Evolutionary conservation across 1,139 yeast species (phyloP), one percentile per base, ranked within the genome.

Genomic region (Groenewaldozyma sp.): DNA sequence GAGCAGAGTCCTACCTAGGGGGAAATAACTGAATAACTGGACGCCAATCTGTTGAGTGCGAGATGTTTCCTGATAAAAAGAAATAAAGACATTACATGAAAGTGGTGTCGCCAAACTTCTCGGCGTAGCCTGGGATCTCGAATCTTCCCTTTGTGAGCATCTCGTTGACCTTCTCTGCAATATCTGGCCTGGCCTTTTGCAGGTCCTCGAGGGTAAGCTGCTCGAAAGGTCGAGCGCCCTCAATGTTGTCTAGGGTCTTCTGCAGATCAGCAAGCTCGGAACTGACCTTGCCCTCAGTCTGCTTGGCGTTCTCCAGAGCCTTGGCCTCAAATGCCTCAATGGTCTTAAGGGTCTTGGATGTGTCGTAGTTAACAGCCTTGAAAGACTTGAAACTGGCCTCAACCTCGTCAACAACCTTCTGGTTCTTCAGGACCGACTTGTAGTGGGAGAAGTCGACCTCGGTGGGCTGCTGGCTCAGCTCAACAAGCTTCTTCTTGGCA

Each of bases 41-140:
- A n/a, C n/a, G n/a, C n/a, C n/a, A n/a, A n/a, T n/a, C n/a, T n/a
- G n/a, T n/a, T n/a, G n/a, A n/a, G n/a, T n/a, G n/a, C n/a, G n/a
- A n/a, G n/a, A n/a, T n/a, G n/a, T n/a, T n/a, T n/a, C n/a, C n/a
- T n/a, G n/a, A n/a, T n/a, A n/a, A n/a, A n/a, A n/a, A n/a, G n/a
- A n/a, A n/a, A n/a, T n/a, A n/a, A n/a, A n/a, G n/a, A n/a, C n/a
- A n/a, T 69, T 76, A 88, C 96, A 88, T 87, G 66, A 84, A 86
- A 60, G 91, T 83, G 70, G 87, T 77, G 67, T 83, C 86, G 65
- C 96, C 96, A 67, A 87, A 88, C 77, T 86, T 88, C 68, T 88
- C 97, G 70, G 82, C 82, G 79, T 91, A 91, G 57, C 95, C 95
- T 57, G 98, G 97, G 55, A 88, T 94, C 60, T 84, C 87, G 94